Base-by-base conservation (phyloP, 768 basidiomycete species). In the Tulasnella sp. region DNA sequence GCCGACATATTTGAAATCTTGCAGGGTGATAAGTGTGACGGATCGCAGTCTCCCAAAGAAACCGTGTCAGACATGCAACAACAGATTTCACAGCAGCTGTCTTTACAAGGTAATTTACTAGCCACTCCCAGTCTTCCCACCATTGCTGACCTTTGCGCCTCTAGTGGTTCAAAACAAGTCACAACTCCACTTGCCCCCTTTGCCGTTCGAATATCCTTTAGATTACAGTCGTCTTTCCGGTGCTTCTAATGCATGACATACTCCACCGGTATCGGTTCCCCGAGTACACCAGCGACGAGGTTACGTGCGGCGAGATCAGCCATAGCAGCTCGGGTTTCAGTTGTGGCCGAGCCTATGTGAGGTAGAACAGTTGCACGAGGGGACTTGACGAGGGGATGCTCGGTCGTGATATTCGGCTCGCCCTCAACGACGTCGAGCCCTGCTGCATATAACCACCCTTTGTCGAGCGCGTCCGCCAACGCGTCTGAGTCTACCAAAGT, bases 401-500 rank as follows among this genome's bases (percentile, higher is more conserved):
- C 90, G 2, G 83, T 82, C 0, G 83, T 79, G 36, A 99, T 86
- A 67, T 90, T 83, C 0, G 96, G 96, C 82, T 99, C 96, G 25
- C 95, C 95, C 79, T 95, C 93, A 8, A 98, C 90, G 42, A 99
- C 97, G 82, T 99, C 97, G 14, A 99, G 80, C 0, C 94, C 97
- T 0, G 97, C 97, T 31, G 90, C 96, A 87, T 91, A 96, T 31
- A 99, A 92, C 89, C 91, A 90, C 2, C 87, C 87, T 77, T 91
- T 89, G 67, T 85, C 82, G 58, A 99, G 83, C 1, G 96, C 97
- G 77, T 86, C 88, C 1, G 91, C 92, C 11, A 99, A 86, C 15
- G 96, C 97, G 69, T 92, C 89, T 0, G 93, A 93, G 82, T 99
- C 95, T 8, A 99, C 93, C 17, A 98, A 83, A 0, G 93, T 89